Evolutionary conservation across 352 stramenopile species (phyloP), one percentile per base, ranked within the genome.

Genomic region (Aphanomyces cochlioides): DNA sequence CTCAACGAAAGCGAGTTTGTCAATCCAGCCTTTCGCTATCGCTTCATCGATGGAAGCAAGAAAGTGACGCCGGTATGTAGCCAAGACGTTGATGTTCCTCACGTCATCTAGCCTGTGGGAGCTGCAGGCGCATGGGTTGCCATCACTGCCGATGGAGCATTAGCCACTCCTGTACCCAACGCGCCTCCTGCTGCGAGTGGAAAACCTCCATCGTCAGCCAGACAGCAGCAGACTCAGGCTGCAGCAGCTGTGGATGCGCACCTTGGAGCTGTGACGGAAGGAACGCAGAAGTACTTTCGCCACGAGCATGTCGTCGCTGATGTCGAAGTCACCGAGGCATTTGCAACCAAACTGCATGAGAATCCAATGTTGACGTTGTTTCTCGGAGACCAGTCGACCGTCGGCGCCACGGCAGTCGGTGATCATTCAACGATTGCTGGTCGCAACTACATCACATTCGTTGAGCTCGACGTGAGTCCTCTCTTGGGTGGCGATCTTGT

Each of bases 341-440:
- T 90, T 36, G 80, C 76, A 0, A 67, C 21, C 2, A 58, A 77
- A 5, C 69, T 92, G 0, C 78, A 92, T 58, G 74, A 82, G 21
- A 82, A 92, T 56, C 83, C 85, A 3, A 74, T 88, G 38, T 68
- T 92, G 13, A 79, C 77, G 0, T 84, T 92, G 47, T 87, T 92
- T 34, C 66, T 92, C 6, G 80, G 75, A 8, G 84, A 92, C 43
- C 79, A 85, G 19, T 72, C 75, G 7, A 72, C 65, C 13, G 69
- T 80, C 57, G 78, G 58, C 7, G 37, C 48, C 36, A 71, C 61
- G 28, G 39, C 73, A 34, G 59, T 67, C 45, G 45, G 70, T n/a
- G 65, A 64, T 12, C 68, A 64, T 37, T 54, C 3, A 43, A 57
- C 56, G 57, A 56, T 7, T 37, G 34, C 53, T 43, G 7, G 72